Conservation (phyloP, 2,329 filamentous ascomycete species). For the Cladophialophora psammophila region DNA sequence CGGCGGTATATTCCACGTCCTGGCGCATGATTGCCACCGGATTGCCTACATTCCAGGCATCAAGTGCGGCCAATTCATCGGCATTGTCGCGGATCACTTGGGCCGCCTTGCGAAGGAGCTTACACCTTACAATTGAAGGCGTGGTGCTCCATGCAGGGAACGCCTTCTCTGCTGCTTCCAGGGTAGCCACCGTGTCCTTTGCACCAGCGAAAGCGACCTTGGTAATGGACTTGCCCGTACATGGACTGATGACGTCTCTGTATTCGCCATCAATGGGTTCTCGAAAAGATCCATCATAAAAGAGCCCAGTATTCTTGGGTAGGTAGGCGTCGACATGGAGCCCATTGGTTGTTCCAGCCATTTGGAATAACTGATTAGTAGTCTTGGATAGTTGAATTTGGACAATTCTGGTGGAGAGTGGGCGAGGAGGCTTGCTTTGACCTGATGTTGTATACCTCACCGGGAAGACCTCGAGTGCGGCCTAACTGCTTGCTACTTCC, state of each 20-base stretch:
- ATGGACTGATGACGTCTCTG: slow-evolving; percentile 40
- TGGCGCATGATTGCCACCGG: slow-evolving; percentile 40
- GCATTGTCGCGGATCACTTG: slow-evolving; percentile 42
- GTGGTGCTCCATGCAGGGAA: slow-evolving; percentile 40
- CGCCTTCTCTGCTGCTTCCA: slow-evolving; percentile 39
- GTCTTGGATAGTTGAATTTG: too few species aligned
- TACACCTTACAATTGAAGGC: slow-evolving; percentile 38
- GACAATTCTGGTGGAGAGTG: too few species aligned
- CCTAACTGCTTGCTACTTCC: too few species aligned
- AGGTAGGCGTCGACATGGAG: too few species aligned
- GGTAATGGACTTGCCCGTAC: slow-evolving; percentile 38
- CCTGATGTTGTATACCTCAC: too few species aligned
- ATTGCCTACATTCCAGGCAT: slow-evolving; percentile 45
- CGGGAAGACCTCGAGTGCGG: too few species aligned
- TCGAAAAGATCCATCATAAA: slow-evolving; percentile 23
- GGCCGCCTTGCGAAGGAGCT: slow-evolving; percentile 41
- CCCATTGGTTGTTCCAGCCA: too few species aligned
- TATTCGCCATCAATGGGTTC: slow-evolving; percentile 31
- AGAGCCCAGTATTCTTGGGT: slow-evolving; percentile 37
- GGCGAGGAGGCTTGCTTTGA: too few species aligned
- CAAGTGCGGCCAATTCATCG: slow-evolving; percentile 41
- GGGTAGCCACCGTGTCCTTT: slow-evolving; percentile 37
- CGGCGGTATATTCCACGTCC: slow-evolving; percentile 39
- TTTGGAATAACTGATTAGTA: too few species aligned
- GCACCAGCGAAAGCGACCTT: slow-evolving; percentile 36